Conservation (phyloP, 106 monocot genomes). For the Allium fistulosum region DNA sequence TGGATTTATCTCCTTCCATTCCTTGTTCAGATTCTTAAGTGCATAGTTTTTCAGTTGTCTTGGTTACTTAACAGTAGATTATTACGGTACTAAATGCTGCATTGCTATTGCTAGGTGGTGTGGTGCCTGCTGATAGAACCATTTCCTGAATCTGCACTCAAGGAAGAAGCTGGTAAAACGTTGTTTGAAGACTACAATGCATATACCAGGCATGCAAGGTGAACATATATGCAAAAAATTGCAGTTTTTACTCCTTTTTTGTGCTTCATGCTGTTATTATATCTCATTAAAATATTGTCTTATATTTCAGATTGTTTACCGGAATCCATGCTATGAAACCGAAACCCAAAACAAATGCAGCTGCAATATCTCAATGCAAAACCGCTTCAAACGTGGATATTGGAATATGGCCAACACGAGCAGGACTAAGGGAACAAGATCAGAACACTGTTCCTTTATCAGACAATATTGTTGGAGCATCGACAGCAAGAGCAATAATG, state of each 20-base stretch:
- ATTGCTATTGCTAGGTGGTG: slow-evolving; percentile 43
- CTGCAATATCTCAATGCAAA: slow-evolving; percentile 71
- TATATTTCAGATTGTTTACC: slow-evolving; percentile 45
- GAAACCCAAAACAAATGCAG: slow-evolving; percentile 54
- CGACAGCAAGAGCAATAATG: background rate
- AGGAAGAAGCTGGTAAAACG: slow-evolving; percentile 95
- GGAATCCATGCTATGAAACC: slow-evolving; percentile 56
- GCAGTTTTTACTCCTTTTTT: background rate
- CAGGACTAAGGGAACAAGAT: slow-evolving; percentile 21
- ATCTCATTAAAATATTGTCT: slow-evolving; percentile 3
- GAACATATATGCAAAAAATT: background rate
- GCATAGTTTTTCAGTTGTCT: too few relatives aligned
- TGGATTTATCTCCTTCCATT: too few relatives aligned
- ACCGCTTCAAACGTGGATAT: slow-evolving; percentile 65
- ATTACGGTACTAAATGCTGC: too few relatives aligned
- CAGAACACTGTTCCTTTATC: slow-evolving; percentile 17
- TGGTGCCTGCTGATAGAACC: slow-evolving; percentile 94
- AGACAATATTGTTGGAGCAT: slow-evolving; percentile 9
- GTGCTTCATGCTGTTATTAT: background rate
- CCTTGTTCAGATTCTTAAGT: too few relatives aligned
- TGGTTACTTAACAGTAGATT: too few relatives aligned
- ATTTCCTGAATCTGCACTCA: slow-evolving; percentile 94
- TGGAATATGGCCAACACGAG: slow-evolving; percentile 21
- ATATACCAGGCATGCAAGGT: slow-evolving; percentile 88
- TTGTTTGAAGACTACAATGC: slow-evolving; percentile 85